Evolutionary conservation across 495 filamentous ascomycete genomes (phyloP).

Genomic region (Penicillium cinerascens): DNA sequence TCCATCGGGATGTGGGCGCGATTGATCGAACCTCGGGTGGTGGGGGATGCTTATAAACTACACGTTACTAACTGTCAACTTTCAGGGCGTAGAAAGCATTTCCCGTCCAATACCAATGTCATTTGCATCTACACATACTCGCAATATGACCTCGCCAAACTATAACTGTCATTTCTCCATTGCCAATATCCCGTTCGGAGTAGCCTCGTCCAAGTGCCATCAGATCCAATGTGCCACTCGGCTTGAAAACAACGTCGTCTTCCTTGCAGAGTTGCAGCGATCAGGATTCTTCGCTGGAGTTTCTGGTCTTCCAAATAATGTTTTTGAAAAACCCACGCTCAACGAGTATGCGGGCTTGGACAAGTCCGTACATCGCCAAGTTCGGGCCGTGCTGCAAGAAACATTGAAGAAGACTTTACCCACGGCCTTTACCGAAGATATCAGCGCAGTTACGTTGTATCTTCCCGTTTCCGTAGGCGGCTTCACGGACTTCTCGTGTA

Average conservation of each 20-base stretch:
- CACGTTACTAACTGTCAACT: no score
- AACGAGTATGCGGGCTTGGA: conserved; percentile 74
- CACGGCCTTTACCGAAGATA: conserved; percentile 44
- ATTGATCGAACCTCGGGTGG: not conserved
- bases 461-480: conserved; percentile 76
- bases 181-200: conserved; percentile 80
- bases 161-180: conserved; percentile 46
- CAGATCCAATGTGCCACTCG: conserved; percentile 36
- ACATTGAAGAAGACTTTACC: conserved; percentile 45
- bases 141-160: conserved; percentile 22
- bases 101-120: not conserved
- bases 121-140: not conserved
- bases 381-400: conserved; percentile 44
- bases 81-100: not conserved
- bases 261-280: conserved; percentile 54
- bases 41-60: not conserved
- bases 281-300: conserved; percentile 18
- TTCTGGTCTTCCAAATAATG: conserved; percentile 8
- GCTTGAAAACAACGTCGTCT: conserved; percentile 26
- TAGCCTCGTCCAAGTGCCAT: conserved; percentile 58
- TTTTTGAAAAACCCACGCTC: conserved; percentile 52
- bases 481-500: conserved; percentile 75
- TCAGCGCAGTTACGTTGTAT: conserved; percentile 61
- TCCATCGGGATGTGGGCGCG: conserved; percentile 18
- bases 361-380: conserved; percentile 55